Base-by-base conservation (phyloP, 2,329 filamentous ascomycete species). In the Exophiala sp. region DNA sequence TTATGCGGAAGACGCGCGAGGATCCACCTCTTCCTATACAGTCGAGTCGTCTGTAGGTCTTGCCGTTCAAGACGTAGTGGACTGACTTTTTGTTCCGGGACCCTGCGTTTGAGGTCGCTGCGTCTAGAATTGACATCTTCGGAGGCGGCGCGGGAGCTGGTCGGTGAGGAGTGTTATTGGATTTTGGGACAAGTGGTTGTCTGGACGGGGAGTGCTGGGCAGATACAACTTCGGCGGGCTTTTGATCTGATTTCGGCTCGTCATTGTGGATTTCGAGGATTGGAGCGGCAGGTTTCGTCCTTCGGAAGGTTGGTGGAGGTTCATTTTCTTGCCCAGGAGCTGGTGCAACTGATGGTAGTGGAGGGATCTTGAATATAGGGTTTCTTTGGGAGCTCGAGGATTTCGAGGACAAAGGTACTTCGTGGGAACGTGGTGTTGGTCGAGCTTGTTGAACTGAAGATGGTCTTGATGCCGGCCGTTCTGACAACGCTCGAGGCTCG, bases 91-190 rank as follows among this genome's bases (percentile, higher is more conserved):
- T 78, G 38, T 79, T 78, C 65, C 91, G 88, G 2, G 89, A 85
- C 11, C 91, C 91, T 3, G 88, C 90, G 9, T 85, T 86, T 1
- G 87, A 84, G 1, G 92, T 96, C 2, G 91, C 92, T 2, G 91
- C 87, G 62, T 97, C 91, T n/a, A 96, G 75, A 6, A 96, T 87
- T 1, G 89, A 94, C 92, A 97, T 97, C 71, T 96, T 97, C 1
- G 94, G 92, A 6, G 91, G 91, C 2, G 92, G 92, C 14, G 78
- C 72, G 0, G 84, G 86, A 2, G 89, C 89, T 18, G 87, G 81
- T 62, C 91, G 79, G 65, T 84, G 87, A 9, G 91, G 91, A 3
- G 90, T 96, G 65, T 87, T 87, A 54, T 76, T 79, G 63, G 78
- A 83, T 57, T 81, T 75, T 5, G 73, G 69, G 11, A 77, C 77